Evolutionary conservation across 495 filamentous ascomycete genomes (phyloP).

Genomic region (Hypoxylon rickii): DNA sequence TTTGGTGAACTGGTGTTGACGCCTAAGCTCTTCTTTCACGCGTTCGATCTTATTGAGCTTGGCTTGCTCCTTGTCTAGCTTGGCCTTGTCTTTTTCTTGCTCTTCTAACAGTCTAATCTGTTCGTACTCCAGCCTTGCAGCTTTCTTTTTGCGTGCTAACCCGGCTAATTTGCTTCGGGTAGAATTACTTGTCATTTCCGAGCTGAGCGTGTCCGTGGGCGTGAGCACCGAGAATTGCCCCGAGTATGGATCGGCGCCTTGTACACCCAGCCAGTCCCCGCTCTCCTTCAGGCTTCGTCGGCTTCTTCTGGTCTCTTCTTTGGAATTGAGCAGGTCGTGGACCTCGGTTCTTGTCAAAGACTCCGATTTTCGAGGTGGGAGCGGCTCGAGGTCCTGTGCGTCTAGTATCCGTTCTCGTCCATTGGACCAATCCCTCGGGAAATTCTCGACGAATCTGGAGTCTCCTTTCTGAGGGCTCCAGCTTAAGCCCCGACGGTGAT

Average conservation of each 20-base stretch:
- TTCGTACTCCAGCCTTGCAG: conserved; percentile 40
- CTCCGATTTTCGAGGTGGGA: conserved; percentile 19
- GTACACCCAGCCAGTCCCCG: conserved; percentile 59
- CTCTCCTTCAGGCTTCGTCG: conserved; percentile 48
- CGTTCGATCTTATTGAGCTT: conserved; percentile 40
- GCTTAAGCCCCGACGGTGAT: conserved; percentile 19
- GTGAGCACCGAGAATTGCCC: conserved; percentile 52
- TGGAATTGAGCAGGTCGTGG: conserved; percentile 37
- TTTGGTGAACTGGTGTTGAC: conserved; percentile 38
- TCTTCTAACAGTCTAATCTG: conserved; percentile 33
- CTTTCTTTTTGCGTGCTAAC: conserved; percentile 33
- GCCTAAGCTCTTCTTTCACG: conserved; percentile 42
- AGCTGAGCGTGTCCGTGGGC: conserved; percentile 41
- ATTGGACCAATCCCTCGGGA: conserved; percentile 8
- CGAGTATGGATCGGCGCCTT: conserved; percentile 59
- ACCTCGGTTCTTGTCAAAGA: conserved; percentile 18
- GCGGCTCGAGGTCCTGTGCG: conserved; percentile 24
- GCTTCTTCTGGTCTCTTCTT: conserved; percentile 44
- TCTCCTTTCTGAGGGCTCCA: conserved; percentile 31
- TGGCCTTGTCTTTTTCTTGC: conserved; percentile 35
- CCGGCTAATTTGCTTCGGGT: conserved; percentile 33
- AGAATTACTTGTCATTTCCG: conserved; percentile 26
- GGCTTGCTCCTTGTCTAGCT: conserved; percentile 37
- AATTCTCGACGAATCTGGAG: conserved; percentile 20
- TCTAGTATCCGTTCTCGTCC: conserved; percentile 27